Evolutionary conservation across 441 rosid species (phyloP).

Genomic region (Brassica hybrid): DNA sequence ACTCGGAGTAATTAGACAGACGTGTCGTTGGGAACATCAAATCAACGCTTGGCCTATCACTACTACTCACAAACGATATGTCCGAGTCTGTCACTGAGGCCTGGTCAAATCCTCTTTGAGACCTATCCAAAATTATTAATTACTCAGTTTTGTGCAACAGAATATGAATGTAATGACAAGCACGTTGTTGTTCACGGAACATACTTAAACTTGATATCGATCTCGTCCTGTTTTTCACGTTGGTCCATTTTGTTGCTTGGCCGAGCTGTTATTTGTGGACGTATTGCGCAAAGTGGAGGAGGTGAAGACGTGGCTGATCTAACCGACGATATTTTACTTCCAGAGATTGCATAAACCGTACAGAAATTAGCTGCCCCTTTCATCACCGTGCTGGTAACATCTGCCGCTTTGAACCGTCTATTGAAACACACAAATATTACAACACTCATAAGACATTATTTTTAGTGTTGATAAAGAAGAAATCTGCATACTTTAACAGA

Average conservation of each 20-base stretch:
- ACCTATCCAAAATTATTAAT: constrained; percentile 45
- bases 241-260: constrained; percentile 3
- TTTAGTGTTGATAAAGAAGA: too few species aligned
- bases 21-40: constrained; percentile 45
- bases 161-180: neutral
- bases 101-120: constrained; percentile 53
- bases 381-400: constrained; percentile 61
- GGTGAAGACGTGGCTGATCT: constrained; percentile 55
- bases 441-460: neutral
- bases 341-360: constrained; percentile 71
- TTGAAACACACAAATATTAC: neutral
- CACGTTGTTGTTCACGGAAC: neutral
- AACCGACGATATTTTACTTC: constrained; percentile 70
- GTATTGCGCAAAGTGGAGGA: constrained; percentile 39
- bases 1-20: constrained; percentile 52
- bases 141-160: neutral
- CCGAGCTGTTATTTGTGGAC: constrained; percentile 29
- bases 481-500: constrained; percentile 55
- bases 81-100: constrained; percentile 59
- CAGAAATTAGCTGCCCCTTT: constrained; percentile 77
- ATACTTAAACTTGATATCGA: constrained; percentile 59
- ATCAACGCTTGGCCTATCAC: constrained; percentile 70
- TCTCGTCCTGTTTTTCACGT: constrained; percentile 42
- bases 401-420: constrained; percentile 70
- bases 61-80: constrained; percentile 71